Conservation (phyloP, 192 early-diverging fungal genomes). For the Kickxella alabastrina region DNA sequence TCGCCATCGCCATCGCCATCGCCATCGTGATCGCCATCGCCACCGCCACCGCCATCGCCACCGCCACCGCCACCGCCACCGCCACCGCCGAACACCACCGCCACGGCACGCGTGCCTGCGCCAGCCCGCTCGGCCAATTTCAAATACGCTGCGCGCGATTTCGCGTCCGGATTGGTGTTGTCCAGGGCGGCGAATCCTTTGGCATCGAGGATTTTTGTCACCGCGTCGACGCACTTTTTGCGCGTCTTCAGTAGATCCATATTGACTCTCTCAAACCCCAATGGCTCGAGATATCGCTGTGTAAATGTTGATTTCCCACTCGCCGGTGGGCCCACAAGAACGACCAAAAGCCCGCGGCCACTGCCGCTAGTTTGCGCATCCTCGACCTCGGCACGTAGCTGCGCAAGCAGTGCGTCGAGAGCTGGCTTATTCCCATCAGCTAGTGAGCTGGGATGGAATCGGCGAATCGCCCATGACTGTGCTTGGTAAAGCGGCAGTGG, state of each 20-base stretch:
- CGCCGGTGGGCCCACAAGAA: slow-evolving; percentile 80
- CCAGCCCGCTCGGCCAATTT: slow-evolving; percentile 57
- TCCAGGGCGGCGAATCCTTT: slow-evolving; percentile 70
- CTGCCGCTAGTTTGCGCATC: slow-evolving; percentile 13
- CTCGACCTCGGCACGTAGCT: slow-evolving; percentile 18
- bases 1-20: too few relatives aligned
- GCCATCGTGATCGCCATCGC: too few relatives aligned
- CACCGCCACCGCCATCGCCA: too few relatives aligned
- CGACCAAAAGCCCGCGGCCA: slow-evolving; percentile 56
- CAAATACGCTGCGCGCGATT: slow-evolving; percentile 63
- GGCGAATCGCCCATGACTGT: slow-evolving; percentile 1
- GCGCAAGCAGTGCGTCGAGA: slow-evolving; percentile 12
- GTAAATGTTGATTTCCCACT: slow-evolving; percentile 81
- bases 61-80: too few relatives aligned
- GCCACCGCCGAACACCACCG: slow-evolving; percentile 53
- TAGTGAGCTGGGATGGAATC: slow-evolving; percentile 8
- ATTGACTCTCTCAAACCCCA: slow-evolving; percentile 72
- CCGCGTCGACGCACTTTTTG: slow-evolving; percentile 67
- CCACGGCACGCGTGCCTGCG: slow-evolving; percentile 11
- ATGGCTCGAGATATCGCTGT: slow-evolving; percentile 55
- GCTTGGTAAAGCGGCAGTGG: slow-evolving; percentile 25
- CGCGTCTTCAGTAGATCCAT: slow-evolving; percentile 77
- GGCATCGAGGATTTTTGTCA: slow-evolving; percentile 50
- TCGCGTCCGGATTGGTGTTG: slow-evolving; percentile 72
- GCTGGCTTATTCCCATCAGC: neutral